phyloP scores from a whole-genome alignment of 352 stramenopile genomes.

The Blastocystis sp. region DNA sequence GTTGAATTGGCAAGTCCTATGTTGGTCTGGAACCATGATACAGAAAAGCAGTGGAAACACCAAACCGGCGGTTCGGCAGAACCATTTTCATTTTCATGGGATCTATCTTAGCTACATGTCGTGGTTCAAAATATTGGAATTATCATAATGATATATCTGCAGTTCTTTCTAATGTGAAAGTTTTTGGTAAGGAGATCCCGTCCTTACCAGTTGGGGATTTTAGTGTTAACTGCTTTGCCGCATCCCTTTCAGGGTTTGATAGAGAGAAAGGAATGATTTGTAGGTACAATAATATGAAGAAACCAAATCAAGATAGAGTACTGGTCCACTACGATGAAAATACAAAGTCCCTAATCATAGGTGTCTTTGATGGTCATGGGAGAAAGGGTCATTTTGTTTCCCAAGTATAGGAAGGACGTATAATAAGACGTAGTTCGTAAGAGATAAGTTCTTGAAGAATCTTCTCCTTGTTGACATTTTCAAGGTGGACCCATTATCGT shows the following conservation, averaged over 20 bases:
- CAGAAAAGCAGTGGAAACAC: too few species aligned
- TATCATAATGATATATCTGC: too few species aligned
- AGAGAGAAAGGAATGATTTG: neutral
- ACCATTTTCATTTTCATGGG: too few species aligned
- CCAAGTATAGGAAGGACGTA: neutral
- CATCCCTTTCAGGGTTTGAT: too few species aligned
- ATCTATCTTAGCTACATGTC: too few species aligned
- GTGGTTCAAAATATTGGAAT: too few species aligned
- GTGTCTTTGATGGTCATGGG: slow-evolving; percentile 29
- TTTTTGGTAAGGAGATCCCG: too few species aligned
- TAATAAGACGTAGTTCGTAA: slow-evolving; percentile 1
- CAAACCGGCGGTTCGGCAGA: too few species aligned
- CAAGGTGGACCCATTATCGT: neutral
- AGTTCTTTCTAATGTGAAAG: too few species aligned
- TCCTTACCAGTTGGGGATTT: too few species aligned
- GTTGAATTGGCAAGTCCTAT: neutral
- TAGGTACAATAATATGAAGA: neutral
- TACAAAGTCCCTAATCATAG: neutral
- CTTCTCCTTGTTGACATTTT: neutral
- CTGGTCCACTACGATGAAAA: neutral
- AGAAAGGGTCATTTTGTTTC: slow-evolving; percentile 7
- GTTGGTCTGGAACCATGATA: too few species aligned
- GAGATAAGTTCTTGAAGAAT: neutral
- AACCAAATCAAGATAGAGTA: slow-evolving; percentile 12
- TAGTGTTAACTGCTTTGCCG: too few species aligned